phyloP scores from a whole-genome alignment of 192 early-diverging fungal species.

The Coemansia reversa region DNA sequence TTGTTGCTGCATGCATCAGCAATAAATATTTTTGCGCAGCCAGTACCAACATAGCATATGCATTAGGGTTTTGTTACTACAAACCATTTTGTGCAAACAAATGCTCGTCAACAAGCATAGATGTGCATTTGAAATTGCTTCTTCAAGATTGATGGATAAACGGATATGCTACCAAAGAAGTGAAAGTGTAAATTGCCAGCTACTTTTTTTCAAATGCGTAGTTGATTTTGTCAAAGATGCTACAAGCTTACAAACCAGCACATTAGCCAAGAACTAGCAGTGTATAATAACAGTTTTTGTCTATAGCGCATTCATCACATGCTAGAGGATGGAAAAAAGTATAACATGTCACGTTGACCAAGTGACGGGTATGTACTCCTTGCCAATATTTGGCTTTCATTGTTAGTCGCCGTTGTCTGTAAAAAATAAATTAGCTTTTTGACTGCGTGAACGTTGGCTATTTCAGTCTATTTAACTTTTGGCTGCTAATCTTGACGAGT shows the following conservation, averaged over 20 bases:
- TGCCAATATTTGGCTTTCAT: no score
- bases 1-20: neutral
- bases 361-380: no score
- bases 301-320: no score
- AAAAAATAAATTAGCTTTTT: no score
- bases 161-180: neutral
- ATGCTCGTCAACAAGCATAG: neutral
- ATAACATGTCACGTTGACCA: no score
- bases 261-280: no score
- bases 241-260: no score
- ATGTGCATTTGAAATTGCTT: neutral
- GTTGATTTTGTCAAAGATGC: neutral
- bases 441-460: neutral
- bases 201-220: constrained; percentile 1
- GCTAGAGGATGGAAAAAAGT: no score
- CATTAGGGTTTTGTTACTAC: neutral
- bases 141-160: neutral
- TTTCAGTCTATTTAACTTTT: neutral
- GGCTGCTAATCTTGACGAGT: no score
- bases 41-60: neutral
- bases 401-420: no score
- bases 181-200: constrained; percentile 1
- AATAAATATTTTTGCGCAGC: neutral
- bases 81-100: neutral
- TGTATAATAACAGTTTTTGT: no score